A percentile compares a stretch with the other conserved stretches of the same genome.
Conservation (phyloP, 768 basidiomycete genomes). For the Lentinula detonsa region DNA sequence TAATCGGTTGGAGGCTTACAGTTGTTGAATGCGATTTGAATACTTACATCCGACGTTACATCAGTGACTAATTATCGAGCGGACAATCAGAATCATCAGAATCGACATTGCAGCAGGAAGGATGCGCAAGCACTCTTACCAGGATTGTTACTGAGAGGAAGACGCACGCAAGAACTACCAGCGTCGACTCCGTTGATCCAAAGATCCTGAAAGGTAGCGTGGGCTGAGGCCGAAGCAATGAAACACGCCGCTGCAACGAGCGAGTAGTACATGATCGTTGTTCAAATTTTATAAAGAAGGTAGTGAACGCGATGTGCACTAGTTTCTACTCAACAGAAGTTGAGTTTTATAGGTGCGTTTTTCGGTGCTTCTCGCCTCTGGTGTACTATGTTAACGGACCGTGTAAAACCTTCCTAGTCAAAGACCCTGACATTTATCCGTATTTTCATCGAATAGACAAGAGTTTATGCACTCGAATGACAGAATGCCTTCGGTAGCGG, state of each 20-base stretch:
- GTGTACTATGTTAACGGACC: background rate
- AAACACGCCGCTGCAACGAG: slow-evolving; percentile 1
- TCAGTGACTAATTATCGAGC: background rate
- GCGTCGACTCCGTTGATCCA: slow-evolving; percentile 47
- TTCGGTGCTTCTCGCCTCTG: background rate
- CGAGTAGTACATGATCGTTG: slow-evolving; percentile 3
- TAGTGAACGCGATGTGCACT: background rate
- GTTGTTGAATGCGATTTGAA: too few relatives aligned
- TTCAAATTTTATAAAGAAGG: background rate
- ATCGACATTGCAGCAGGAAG: background rate
- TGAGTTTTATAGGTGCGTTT: background rate
- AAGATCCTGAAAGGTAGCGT: slow-evolving; percentile 49
- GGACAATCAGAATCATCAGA: background rate
- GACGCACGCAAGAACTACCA: slow-evolving; percentile 39
- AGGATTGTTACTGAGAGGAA: slow-evolving; percentile 39
- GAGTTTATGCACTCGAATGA: background rate
- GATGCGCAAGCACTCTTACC: slow-evolving; percentile 21
- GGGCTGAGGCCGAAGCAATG: slow-evolving; percentile 28
- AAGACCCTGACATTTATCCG: background rate
- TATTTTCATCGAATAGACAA: background rate
- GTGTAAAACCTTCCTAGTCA: background rate
- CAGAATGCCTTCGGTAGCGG: background rate
- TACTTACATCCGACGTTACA: slow-evolving; percentile 1
- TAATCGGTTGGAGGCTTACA: background rate
- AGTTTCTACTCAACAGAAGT: background rate